Percentiles rank a stretch among this genome's conserved stretches.
These are phyloP conservation scores for Angomonas ambiguus DNA, from an alignment of 208 protist genomes.

Conservation along the genomic window DNA sequence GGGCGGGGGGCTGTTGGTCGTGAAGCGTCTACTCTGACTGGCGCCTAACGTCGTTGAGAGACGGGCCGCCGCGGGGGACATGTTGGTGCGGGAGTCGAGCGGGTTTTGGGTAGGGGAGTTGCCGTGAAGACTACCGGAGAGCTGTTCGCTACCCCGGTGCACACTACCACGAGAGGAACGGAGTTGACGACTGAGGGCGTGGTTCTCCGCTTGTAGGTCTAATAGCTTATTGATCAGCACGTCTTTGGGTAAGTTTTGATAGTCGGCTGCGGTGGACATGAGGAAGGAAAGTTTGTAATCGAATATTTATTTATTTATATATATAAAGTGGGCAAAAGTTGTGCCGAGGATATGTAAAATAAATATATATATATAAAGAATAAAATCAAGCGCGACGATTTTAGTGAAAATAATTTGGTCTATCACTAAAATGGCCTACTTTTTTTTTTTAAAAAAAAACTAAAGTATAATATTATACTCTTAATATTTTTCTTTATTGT, in stretches of 20 bases:
- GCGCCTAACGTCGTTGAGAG: slow-evolving; percentile 24
- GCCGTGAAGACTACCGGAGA: not conserved
- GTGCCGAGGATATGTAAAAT: not conserved
- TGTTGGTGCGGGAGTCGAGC: slow-evolving; percentile 6
- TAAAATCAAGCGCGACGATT: no score
- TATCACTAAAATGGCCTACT: not conserved
- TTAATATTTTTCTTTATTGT: not conserved
- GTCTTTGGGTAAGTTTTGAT: slow-evolving; percentile 15
- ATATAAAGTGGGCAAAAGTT: slow-evolving; percentile 6
- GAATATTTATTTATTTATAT: slow-evolving; percentile 14
- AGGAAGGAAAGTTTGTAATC: slow-evolving; percentile 2
- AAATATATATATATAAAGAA: not conserved
- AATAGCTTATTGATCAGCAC: slow-evolving; percentile 59
- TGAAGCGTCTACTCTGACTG: not conserved
- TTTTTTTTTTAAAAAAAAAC: not conserved
- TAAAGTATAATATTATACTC: not conserved
- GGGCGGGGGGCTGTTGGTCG: slow-evolving; percentile 4
- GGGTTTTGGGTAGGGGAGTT: not conserved
- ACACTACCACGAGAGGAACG: slow-evolving; percentile 19
- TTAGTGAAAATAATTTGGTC: not conserved
- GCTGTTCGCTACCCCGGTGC: not conserved
- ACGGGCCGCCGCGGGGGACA: slow-evolving; percentile 24
- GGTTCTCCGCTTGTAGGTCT: slow-evolving; percentile 60
- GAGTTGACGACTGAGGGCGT: slow-evolving; percentile 47
- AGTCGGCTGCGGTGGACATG: not conserved